Percentiles rank a stretch among this genome's conserved stretches.
Conservation (phyloP, 2,329 filamentous ascomycete genomes). For the Penicillium oxalicum region DNA sequence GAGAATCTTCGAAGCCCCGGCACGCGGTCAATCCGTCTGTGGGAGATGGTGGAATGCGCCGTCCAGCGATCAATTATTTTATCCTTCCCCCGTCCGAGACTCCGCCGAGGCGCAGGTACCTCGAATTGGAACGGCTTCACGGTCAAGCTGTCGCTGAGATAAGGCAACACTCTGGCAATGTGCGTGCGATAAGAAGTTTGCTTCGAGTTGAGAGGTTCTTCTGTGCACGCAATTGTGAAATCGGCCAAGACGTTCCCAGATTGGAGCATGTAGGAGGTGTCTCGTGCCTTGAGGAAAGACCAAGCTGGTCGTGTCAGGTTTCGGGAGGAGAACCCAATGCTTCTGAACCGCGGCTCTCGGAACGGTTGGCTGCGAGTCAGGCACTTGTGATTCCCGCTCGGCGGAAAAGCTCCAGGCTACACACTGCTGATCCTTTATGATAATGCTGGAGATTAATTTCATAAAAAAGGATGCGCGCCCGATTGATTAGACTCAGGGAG, state of each 20-base stretch:
- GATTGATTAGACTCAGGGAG: too few relatives aligned
- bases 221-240: too few relatives aligned
- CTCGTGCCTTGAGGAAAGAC: constrained; percentile 9
- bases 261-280: not conserved
- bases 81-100: too few relatives aligned
- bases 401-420: not conserved
- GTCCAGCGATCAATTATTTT: too few relatives aligned
- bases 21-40: too few relatives aligned
- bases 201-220: too few relatives aligned
- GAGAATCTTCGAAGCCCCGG: too few relatives aligned
- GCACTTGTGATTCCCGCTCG: constrained; percentile 24
- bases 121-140: not conserved
- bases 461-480: too few relatives aligned
- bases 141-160: not conserved
- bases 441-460: too few relatives aligned
- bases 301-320: constrained; percentile 8
- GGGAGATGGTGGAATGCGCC: too few relatives aligned
- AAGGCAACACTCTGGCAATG: constrained; percentile 9
- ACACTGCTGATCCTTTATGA: not conserved
- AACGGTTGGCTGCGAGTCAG: constrained; percentile 12
- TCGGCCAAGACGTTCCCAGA: not conserved
- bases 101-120: too few relatives aligned
- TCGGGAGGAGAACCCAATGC: not conserved
- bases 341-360: constrained; percentile 31
- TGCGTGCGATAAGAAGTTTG: not conserved